Base-by-base conservation (phyloP, 352 stramenopile species). In the Pythium angustatum region DNA sequence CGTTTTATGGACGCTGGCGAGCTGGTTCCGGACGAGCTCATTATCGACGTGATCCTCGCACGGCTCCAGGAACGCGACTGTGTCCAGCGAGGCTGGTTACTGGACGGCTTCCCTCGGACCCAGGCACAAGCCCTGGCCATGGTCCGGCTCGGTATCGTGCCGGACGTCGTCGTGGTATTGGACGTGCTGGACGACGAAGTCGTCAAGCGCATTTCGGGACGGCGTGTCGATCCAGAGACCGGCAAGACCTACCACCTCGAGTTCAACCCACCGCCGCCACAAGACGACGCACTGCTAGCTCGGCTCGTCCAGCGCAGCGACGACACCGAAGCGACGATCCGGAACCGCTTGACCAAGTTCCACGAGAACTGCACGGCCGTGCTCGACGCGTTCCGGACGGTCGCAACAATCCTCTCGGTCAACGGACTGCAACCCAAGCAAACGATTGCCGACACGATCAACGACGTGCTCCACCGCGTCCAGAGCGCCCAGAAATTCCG, bases 221-320 rank as follows among this genome's bases (percentile, higher is more conserved):
- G 97, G 33, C 94, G 96, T 61, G 91, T 99, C 33, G 96, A 99
- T 72, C 94, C 97, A 26, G 83, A 85, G 33, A 97, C 80, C 3
- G 93, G 96, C 69, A 93, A 96, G 58, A 98, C 89, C 53, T 99
- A 99, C 75, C 97, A 99, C 56, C 77, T 98, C 7, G 97, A 98
- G 71, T 99, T 97, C 75, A 97, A 96, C 61, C 95, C 96, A n/a
- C 96, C 96, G 7, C 81, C 79, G 8, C 65, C 82, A 9, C 69
- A 85, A 17, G 85, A 83, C 56, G 87, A 85, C 51, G 73, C 71
- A 31, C 74, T 82, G 43, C 87, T 73, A 34, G 83, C 67, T 66
- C 91, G 81, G 26, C 68, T 94, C 22, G 72, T 96, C 34, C 94
- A 98, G 68, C 81, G 93, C n/a, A 89, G 76, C 38, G 94, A 98